phyloP scores from a whole-genome alignment of 306 rosid genomes.

The Vigna nakashimae region DNA sequence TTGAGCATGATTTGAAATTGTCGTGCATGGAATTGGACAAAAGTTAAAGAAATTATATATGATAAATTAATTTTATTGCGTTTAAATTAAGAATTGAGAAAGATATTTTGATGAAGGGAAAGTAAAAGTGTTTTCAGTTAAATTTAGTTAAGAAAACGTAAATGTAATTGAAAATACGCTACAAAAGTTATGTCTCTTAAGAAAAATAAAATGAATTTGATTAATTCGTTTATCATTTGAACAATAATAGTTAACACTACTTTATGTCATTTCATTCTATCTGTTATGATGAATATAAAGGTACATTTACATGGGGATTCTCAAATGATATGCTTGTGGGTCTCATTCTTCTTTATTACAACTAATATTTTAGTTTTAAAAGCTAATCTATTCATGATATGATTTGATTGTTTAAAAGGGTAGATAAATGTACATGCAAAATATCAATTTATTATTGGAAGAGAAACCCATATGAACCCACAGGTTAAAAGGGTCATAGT shows the following conservation, averaged over 20 bases:
- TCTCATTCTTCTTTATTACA: neutral
- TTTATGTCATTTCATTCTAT: conserved; percentile 20
- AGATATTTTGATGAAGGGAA: neutral
- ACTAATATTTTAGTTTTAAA: conserved; percentile 5
- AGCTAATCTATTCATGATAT: neutral
- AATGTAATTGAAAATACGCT: neutral
- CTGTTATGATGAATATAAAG: neutral
- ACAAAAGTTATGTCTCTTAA: neutral
- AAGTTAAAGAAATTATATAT: neutral
- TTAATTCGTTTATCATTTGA: conserved; percentile 2
- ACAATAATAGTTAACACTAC: conserved; percentile 4
- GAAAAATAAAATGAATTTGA: neutral
- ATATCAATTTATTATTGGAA: neutral
- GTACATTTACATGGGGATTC: neutral
- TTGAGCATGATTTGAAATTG: too few species aligned
- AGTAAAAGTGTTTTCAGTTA: neutral
- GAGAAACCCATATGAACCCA: conserved; percentile 9
- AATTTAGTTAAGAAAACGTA: too few species aligned
- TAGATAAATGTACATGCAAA: neutral
- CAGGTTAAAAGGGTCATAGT: neutral
- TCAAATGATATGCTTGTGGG: conserved; percentile 11
- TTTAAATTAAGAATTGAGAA: too few species aligned
- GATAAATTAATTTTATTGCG: neutral
- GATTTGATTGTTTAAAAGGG: neutral
- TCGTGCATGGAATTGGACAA: too few species aligned